These are phyloP conservation scores for Rosa persica DNA, from an alignment of 306 rosid species.

Conservation along the genomic window DNA sequence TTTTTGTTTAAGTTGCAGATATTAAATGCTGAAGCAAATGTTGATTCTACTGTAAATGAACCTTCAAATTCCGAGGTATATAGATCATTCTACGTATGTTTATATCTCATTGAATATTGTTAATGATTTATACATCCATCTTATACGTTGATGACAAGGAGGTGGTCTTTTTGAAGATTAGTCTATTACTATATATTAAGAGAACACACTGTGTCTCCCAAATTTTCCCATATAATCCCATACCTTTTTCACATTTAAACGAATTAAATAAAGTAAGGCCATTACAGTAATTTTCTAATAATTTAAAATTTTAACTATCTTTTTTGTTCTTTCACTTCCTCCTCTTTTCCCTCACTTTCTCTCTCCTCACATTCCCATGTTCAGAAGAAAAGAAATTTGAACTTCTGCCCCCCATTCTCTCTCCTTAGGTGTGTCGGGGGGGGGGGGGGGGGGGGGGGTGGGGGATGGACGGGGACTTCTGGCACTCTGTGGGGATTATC, in stretches of 20 bases:
- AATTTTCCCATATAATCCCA: background rate
- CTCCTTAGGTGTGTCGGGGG: background rate
- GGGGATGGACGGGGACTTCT: too few species aligned
- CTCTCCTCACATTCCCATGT: background rate
- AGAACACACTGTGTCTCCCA: background rate
- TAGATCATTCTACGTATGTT: slow-evolving; percentile 3
- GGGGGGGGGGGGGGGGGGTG: too few species aligned
- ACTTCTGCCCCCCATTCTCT: background rate
- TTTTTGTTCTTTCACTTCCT: background rate
- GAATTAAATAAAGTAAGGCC: background rate
- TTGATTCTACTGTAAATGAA: slow-evolving; percentile 34
- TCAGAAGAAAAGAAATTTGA: background rate
- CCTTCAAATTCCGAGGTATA: slow-evolving; percentile 54
- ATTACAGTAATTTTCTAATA: background rate
- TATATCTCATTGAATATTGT: background rate
- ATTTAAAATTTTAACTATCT: background rate
- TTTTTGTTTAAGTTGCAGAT: slow-evolving; percentile 40
- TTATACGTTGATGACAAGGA: background rate
- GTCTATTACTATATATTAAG: background rate
- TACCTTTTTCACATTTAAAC: background rate
- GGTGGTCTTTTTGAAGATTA: background rate
- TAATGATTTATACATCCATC: background rate
- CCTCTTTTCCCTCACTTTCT: background rate
- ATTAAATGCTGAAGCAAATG: slow-evolving; percentile 34
- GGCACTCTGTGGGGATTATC: background rate